A percentile compares a stretch with the other conserved stretches of the same genome.
phyloP scores from a whole-genome alignment of 1,284 basidiomycete species.

The Pseudomicrostroma phylloplanum region DNA sequence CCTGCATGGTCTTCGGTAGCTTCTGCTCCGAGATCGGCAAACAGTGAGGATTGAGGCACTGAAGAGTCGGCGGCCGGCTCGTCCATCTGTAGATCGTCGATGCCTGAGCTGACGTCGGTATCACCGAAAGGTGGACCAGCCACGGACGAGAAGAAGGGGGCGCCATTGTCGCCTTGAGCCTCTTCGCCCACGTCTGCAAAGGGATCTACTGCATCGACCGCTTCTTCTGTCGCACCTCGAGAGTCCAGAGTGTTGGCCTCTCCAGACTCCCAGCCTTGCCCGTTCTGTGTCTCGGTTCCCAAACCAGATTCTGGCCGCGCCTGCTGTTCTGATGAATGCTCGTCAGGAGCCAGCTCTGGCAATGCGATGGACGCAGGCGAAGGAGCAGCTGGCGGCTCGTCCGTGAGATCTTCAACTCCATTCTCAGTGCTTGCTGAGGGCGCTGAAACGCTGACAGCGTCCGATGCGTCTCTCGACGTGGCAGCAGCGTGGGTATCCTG shows the following conservation, averaged over 20 bases:
- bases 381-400: conserved; percentile 3
- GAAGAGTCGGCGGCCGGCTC: neutral
- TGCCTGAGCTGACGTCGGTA: too few relatives aligned
- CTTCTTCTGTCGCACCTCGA: neutral
- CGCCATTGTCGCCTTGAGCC: neutral
- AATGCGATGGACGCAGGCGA: conserved; percentile 1
- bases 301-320: neutral
- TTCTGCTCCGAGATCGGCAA: neutral
- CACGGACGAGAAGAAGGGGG: too few relatives aligned
- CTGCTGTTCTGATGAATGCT: neutral
- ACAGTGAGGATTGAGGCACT: neutral
- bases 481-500: neutral
- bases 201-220: neutral
- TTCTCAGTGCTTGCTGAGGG: neutral
- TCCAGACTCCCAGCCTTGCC: neutral
- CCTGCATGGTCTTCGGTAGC: neutral
- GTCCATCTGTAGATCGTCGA: too few relatives aligned
- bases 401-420: neutral
- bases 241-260: neutral
- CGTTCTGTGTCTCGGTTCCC: neutral
- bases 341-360: neutral
- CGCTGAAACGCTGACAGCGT: neutral
- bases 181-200: neutral
- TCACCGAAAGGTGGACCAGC: too few relatives aligned
- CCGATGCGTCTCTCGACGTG: neutral